Base-by-base conservation (phyloP, 2,329 filamentous ascomycete species). In the Hypoxylon sp. region DNA sequence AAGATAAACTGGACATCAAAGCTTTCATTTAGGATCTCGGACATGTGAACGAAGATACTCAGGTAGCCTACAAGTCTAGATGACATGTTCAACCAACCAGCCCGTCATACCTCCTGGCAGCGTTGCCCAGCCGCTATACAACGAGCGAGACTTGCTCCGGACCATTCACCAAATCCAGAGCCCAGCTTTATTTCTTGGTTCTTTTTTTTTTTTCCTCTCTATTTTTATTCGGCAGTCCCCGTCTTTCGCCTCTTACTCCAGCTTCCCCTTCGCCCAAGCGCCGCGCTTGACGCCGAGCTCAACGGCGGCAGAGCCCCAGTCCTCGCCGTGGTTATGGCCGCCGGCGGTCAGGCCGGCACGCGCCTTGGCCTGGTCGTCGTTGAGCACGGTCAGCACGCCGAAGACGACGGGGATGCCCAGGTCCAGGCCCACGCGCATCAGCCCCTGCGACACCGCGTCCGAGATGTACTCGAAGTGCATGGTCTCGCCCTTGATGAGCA, bases 401-500 rank as follows among this genome's bases (percentile, higher is more conserved):
- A 98, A 97, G 66, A 98, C 89, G 66, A 99, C 92, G 33, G 96
- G 96, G 56, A 97, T 89, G 49, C 93, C 92, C 8, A 90, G 90
- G 79, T 99, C 95, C 61, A 98, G 85, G 81, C 97, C 94, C 66
- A 98, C 90, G 72, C 93, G 90, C 96, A 99, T 99, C 68, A 99
- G 86, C 6, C 94, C 96, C 69, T 97, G 93, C 64, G 90, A 94
- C 6, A 97, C 94, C 44, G 93, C 89, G 72, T 98, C 96, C 46
- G 95, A 88, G 76, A 99, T 99, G 84, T 99, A 98, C 83, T 99
- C 96, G 78, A 99, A 99, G 83, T 99, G 96, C 94, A 98, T 98
- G 6, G 96, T 98, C 82, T 97, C 93, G 80, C 96, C 96, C 85
- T 99, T 99, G 84, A 99, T 98, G 68, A 99, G 89, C 63, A 97